Conservation (phyloP, 176 grass and related monocot genomes). For the Oryza glumipatula region DNA sequence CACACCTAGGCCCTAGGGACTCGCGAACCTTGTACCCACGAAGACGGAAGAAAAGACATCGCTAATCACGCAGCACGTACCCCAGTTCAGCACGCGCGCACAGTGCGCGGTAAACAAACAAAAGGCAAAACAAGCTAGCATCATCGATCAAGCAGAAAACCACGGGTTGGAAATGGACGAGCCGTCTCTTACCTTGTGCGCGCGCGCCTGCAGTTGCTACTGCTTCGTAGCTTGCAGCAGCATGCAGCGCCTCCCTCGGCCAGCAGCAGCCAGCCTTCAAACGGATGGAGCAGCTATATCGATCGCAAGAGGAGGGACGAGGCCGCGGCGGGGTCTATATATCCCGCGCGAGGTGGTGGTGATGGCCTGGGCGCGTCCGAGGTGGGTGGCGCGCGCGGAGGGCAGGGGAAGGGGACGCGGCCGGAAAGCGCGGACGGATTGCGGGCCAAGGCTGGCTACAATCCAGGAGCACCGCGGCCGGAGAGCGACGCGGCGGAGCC, state of each 20-base stretch:
- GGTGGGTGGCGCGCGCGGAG: constrained; percentile 33
- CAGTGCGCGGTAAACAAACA: not conserved
- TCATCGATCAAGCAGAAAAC: not conserved
- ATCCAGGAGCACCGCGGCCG: constrained; percentile 58
- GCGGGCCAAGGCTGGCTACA: constrained; percentile 71
- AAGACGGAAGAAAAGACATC: not conserved
- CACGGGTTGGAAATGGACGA: not conserved
- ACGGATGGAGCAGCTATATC: not conserved
- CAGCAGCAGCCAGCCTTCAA: not conserved
- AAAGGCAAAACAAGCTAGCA: too few species aligned
- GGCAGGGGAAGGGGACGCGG: not conserved
- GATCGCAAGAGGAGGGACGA: constrained; percentile 15
- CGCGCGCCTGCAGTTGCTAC: not conserved
- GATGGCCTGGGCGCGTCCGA: constrained; percentile 7
- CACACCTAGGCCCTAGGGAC: constrained; percentile 19
- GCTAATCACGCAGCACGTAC: not conserved
- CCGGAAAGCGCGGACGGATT: constrained; percentile 82
- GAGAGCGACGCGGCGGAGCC: constrained; percentile 49
- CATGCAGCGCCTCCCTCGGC: too few species aligned
- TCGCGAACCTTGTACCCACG: constrained; percentile 21
- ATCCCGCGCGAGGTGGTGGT: not conserved
- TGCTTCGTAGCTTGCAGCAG: not conserved
- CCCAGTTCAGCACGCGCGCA: not conserved
- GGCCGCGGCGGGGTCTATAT: constrained; percentile 38
- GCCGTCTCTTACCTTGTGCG: not conserved